Base-by-base conservation (phyloP, 2,329 filamentous ascomycete species). In the Penicillium hordei region DNA sequence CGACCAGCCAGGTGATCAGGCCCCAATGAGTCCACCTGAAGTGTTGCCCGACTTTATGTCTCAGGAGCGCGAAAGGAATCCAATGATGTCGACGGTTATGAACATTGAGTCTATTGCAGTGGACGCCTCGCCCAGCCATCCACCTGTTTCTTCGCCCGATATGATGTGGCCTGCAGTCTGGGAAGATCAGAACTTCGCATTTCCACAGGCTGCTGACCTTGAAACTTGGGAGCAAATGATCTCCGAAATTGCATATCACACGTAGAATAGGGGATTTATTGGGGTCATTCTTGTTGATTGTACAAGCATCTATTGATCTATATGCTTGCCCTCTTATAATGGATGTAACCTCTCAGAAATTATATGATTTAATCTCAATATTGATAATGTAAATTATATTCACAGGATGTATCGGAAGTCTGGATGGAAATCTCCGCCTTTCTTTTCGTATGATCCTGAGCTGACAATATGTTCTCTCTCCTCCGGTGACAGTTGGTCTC, bases 161-260 rank as follows among this genome's bases (percentile, higher is more conserved):
- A 58, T 60, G 36, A 55, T 52, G 34, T 60, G 55, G 55, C 55
- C 55, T n/a, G 51, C 55, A 44, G 49, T 60, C 5, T 58, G 51
- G 55, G 55, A 58, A 40, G 55, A 55, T 12, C 55, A 55, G 23
- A 58, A 60, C 25, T 60, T 60, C 39, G 55, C 58, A 19, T 60
- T 60, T 21, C 58, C 58, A 15, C 51, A 60, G 13, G 58, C 58
- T 40, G 45, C 58, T 19, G 58, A 60, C 31, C 43, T 58, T 38
- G 50, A 52, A 42, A 60, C 55, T 15, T 60, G 58, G 58, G 58
- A 60, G 21, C 58, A 60, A 39, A 60, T 60, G 58, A 58, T 60
- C 19, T 60, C 55, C 17, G 55, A 60, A 39, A 60, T 60, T 45
- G 58, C 58, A 23, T 60, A 60, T 43, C 57, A 60, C 27, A 44